Percentiles rank a stretch among this genome's conserved stretches.
Conservation (phyloP, 169 alveolate genomes). For the Eimeria falciformis region DNA sequence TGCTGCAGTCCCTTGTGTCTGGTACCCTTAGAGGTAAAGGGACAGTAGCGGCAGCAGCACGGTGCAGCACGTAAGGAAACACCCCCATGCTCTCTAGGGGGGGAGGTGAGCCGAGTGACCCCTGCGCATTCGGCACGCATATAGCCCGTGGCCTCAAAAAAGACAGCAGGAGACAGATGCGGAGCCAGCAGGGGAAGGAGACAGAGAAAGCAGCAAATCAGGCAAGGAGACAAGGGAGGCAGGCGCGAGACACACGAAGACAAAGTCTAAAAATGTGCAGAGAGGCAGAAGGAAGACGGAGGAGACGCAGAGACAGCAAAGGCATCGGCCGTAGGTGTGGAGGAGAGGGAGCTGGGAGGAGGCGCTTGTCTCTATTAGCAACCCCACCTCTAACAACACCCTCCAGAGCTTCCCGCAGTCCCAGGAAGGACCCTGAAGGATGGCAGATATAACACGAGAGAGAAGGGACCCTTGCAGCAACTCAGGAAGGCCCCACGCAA, state of each 20-base stretch:
- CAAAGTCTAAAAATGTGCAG: background rate
- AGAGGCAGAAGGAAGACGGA: background rate
- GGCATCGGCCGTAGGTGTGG: too few relatives aligned
- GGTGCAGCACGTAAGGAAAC: background rate
- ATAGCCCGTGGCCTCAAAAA: background rate
- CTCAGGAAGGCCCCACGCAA: conserved; percentile 55
- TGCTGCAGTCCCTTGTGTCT: background rate
- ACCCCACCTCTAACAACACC: conserved; percentile 35
- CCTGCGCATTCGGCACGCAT: background rate
- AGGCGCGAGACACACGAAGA: background rate
- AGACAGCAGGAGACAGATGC: background rate
- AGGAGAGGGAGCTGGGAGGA: too few relatives aligned
- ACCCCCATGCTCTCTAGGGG: conserved; percentile 1
- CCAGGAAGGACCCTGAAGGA: conserved; percentile 5
- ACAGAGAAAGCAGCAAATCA: background rate
- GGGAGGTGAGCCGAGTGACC: conserved; percentile 41
- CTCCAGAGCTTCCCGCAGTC: conserved; percentile 32
- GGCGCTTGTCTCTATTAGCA: background rate
- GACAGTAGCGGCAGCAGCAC: background rate
- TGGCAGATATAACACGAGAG: background rate
- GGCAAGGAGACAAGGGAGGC: background rate
- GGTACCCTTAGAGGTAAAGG: background rate
- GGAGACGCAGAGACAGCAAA: background rate
- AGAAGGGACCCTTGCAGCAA: background rate
- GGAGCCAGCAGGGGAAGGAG: background rate